Conservation (phyloP, 2,329 filamentous ascomycete genomes). For the Fusarium metavorans region DNA sequence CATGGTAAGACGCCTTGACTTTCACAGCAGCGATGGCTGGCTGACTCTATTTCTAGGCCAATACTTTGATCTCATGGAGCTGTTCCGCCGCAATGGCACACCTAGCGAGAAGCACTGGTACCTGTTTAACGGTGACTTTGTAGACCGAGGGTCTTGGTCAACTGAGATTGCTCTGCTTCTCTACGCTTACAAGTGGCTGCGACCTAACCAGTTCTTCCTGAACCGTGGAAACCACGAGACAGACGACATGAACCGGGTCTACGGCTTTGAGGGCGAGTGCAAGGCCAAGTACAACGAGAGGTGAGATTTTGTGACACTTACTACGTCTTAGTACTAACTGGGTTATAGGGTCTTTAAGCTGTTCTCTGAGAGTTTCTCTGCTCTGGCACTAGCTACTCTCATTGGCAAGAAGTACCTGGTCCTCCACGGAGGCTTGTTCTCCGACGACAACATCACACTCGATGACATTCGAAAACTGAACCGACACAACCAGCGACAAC, state of each 20-base stretch:
- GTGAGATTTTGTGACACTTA: slow-evolving; percentile 45
- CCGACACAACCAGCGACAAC: slow-evolving; percentile 89
- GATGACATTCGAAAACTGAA: slow-evolving; percentile 96
- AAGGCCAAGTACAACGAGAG: slow-evolving; percentile 97
- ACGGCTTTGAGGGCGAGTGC: slow-evolving; percentile 98
- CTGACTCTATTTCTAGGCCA: slow-evolving; percentile 70
- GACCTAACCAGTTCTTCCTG: slow-evolving; percentile 88
- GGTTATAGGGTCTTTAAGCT: slow-evolving; percentile 84
- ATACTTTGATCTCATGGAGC: slow-evolving; percentile 96
- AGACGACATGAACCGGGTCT: slow-evolving; percentile 98
- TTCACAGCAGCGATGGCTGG: slow-evolving; percentile 30
- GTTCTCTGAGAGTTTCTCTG: slow-evolving; percentile 98
- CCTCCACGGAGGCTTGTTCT: slow-evolving; percentile 95
- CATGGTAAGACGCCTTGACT: slow-evolving; percentile 74
- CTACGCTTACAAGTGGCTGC: slow-evolving; percentile 97
- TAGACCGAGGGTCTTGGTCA: slow-evolving; percentile 97
- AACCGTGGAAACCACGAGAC: slow-evolving; percentile 99
- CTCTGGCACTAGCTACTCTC: slow-evolving; percentile 89
- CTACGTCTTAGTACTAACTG: slow-evolving; percentile 9
- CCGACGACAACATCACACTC: slow-evolving; percentile 89
- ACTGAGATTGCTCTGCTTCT: slow-evolving; percentile 94
- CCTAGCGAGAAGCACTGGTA: slow-evolving; percentile 91
- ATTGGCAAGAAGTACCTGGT: slow-evolving; percentile 93
- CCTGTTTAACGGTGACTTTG: slow-evolving; percentile 98
- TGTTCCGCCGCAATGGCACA: slow-evolving; percentile 90